Evolutionary conservation across 2,329 filamentous ascomycete genomes (phyloP), one percentile per base, ranked within the genome.

Genomic region (Lasiodiplodia sp.): DNA sequence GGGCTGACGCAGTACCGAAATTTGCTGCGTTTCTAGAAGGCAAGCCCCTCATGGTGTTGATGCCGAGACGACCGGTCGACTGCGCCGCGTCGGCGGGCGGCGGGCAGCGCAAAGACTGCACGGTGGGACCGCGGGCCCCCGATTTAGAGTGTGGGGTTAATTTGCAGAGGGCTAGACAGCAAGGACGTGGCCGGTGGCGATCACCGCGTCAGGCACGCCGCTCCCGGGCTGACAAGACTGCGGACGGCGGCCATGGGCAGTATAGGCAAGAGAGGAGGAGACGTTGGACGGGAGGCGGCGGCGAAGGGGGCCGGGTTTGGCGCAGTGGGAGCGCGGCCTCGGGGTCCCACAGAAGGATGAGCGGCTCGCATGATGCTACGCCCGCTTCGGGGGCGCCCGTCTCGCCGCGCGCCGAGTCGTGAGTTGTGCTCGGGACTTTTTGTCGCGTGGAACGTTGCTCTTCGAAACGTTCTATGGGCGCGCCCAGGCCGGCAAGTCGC

Each of bases 351-450:
- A 18, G 60, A 64, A 52, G 47, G 60, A 64, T 53, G 60, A 64
- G 51, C 52, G 47, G 60, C 40, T 64, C 60, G 60, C 60, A 64
- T 64, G 60, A 64, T 64, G 47, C 60, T 52, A 52, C 60, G 60
- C 25, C 60, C 60, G 60, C 44, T 21, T 64, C 31, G 44, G 60
- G 47, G 18, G 60, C n/a, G 37, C 18, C 58, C 40, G 58, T 51
- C 44, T 63, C 25, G 58, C 40, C 8, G 44, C 58, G 25, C 25
- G 37, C 37, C 11, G 60, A 64, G 60, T 64, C 60, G 60, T 63
- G 40, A 52, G n/a, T 58, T 34, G n/a, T 34, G 58, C 40, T 34
- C 58, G 58, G 58, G 58, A 34, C 58, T 23, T 34, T 34, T 23
- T 37, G 25, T 34, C 58, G 40, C 31, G 47, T 64, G 60, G 52